Conservation (phyloP, 2,329 filamentous ascomycete species). For the Colletotrichum ledebouriae region DNA sequence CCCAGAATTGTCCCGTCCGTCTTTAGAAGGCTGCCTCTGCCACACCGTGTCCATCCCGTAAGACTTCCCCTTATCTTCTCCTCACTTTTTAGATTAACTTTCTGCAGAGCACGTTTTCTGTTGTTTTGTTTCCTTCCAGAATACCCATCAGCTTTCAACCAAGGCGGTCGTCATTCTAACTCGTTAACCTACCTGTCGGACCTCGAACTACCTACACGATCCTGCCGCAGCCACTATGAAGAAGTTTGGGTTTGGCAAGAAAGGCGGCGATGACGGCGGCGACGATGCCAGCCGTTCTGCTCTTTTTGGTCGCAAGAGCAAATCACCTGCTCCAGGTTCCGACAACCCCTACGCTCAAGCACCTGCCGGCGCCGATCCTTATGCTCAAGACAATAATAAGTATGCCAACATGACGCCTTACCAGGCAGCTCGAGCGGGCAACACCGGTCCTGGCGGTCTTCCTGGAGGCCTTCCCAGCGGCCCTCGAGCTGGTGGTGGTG, state of each 20-base stretch:
- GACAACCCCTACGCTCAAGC: constrained; percentile 73
- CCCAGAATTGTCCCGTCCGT: constrained; percentile 19
- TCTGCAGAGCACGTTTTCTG: constrained; percentile 30
- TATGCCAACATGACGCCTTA: constrained; percentile 59
- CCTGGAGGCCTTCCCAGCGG: constrained; percentile 54
- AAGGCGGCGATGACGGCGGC: constrained; percentile 66
- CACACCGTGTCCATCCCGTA: constrained; percentile 21
- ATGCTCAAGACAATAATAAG: constrained; percentile 60
- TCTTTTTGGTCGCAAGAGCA: constrained; percentile 68
- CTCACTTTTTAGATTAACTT: constrained; percentile 26
- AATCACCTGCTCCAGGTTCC: constrained; percentile 57
- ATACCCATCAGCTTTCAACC: constrained; percentile 2
- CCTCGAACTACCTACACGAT: not conserved
- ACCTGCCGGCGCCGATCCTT: constrained; percentile 62
- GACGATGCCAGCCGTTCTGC: constrained; percentile 65
- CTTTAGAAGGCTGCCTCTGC: constrained; percentile 20
- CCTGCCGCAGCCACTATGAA: constrained; percentile 60
- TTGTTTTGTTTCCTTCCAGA: constrained; percentile 33
- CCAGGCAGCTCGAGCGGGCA: constrained; percentile 47
- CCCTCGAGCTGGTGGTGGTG: constrained; percentile 47
- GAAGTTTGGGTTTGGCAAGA: constrained; percentile 72
- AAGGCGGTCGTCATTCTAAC: not conserved
- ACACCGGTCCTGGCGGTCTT: constrained; percentile 47
- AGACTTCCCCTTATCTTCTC: constrained; percentile 19
- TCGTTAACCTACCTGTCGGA: not conserved